A percentile compares a stretch with the other conserved stretches of the same genome.
Conservation (phyloP, 1,284 basidiomycete species). For the Ceratobasidium sp. region DNA sequence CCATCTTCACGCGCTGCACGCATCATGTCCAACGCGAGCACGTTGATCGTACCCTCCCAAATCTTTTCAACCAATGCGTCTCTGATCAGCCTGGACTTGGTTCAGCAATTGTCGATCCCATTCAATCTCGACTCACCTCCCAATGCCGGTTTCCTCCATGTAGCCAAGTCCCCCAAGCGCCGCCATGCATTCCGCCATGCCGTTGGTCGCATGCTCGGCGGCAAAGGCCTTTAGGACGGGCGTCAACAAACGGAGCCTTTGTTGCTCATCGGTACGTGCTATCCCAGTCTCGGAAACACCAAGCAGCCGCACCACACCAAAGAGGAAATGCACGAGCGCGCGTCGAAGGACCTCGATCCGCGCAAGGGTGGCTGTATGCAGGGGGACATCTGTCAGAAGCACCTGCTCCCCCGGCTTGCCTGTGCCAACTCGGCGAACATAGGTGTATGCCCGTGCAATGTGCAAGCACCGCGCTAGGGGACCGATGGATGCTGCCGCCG, state of each 20-base stretch:
- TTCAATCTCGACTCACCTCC: conserved; percentile 52
- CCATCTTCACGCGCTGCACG: conserved; percentile 56
- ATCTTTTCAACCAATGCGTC: conserved; percentile 79
- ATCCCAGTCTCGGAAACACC: conserved; percentile 66
- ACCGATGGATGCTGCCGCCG: conserved; percentile 64
- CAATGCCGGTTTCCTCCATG: conserved; percentile 79
- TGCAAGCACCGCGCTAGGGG: conserved; percentile 67
- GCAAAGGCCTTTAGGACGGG: conserved; percentile 75
- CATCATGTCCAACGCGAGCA: conserved; percentile 71
- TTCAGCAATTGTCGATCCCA: background rate
- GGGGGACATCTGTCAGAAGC: conserved; percentile 60
- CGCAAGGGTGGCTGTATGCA: conserved; percentile 70
- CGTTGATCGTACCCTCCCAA: conserved; percentile 77
- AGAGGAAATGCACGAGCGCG: conserved; percentile 66
- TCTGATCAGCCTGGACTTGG: conserved; percentile 56
- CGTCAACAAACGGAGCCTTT: conserved; percentile 69
- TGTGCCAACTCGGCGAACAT: conserved; percentile 59
- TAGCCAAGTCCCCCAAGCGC: conserved; percentile 79
- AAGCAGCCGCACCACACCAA: conserved; percentile 64
- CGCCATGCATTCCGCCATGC: conserved; percentile 77
- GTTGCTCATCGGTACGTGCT: conserved; percentile 57
- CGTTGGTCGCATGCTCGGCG: conserved; percentile 65
- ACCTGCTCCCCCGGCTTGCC: conserved; percentile 50
- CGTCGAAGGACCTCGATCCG: conserved; percentile 66
- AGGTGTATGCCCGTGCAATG: conserved; percentile 67